Evolutionary conservation across 768 basidiomycete genomes (phyloP), one percentile per base, ranked within the genome.

Genomic region (Tremella mesenterica): DNA sequence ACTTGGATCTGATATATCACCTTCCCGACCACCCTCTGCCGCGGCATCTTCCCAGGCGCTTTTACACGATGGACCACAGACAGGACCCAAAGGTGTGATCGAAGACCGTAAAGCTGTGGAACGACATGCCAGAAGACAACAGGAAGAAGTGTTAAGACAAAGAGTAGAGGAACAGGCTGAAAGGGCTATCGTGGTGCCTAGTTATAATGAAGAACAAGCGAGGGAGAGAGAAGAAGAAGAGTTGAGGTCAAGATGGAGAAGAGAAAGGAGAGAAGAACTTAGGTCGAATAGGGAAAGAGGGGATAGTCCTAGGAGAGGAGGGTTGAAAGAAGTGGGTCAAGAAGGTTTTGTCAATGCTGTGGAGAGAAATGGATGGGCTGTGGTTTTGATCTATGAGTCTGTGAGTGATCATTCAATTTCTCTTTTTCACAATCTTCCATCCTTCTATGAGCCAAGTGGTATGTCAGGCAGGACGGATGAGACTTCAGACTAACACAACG

Each of bases 381-480:
- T 65, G 27, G 60, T 72, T 0, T 48, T 72, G n/a, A 59, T 72
- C 21, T 69, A 69, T 51, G 70, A 72, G 44, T 62, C 63, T 48
- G 70, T 71, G 51, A 58, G 67, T 65, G 7, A n/a, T n/a, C n/a
- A n/a, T n/a, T n/a, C n/a, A n/a, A n/a, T n/a, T n/a, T n/a, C n/a
- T n/a, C n/a, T n/a, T n/a, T n/a, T n/a, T n/a, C n/a, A n/a, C n/a
- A n/a, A n/a, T n/a, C n/a, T n/a, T n/a, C n/a, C n/a, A n/a, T n/a
- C n/a, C n/a, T n/a, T n/a, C n/a, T n/a, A n/a, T n/a, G n/a, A n/a
- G n/a, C n/a, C n/a, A n/a, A n/a, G n/a, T n/a, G n/a, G n/a, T n/a
- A n/a, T n/a, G n/a, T n/a, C n/a, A n/a, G n/a, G n/a, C n/a, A n/a
- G n/a, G n/a, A n/a, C n/a, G n/a, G n/a, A n/a, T n/a, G n/a, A n/a